Base-by-base conservation (phyloP, 176 grass and related monocot species). In the Cenchrus fungigraminus region DNA sequence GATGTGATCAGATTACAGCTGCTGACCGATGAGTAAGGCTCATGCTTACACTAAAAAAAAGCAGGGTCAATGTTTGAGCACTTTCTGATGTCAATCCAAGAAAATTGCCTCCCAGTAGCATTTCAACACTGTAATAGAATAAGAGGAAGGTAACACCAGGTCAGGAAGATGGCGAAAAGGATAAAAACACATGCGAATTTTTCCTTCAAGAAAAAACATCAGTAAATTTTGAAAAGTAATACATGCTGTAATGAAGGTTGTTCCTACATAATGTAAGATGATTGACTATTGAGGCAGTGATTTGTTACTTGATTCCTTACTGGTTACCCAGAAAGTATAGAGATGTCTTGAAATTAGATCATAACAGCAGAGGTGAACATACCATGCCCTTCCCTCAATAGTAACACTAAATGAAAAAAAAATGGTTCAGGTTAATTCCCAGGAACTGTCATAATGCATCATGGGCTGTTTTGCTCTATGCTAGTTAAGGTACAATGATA, bases 91-190 rank as follows among this genome's bases (percentile, higher is more conserved):
- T 20, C 61, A 77, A 68, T 57, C 8, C 6, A 51, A 29, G 51
- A 45, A 56, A 53, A 54, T 56, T 14, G 3, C 10, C 47, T 77
- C 16, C 37, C 46, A 73, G 14, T 55, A 74, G 58, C 34, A 47
- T 74, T 55, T 66, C 32, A 32, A 14, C 68, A 74, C 47, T 74
- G 69, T 15, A 65, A 29, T 47, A 12, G 22, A 74, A 65, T 3
- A 43, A 80, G 29, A 37, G 55, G 17, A 43, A 63, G 44, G 14
- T 53, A 79, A 64, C 72, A 79, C 16, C 42, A 86, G 47, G 52
- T 73, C 31, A 79, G 29, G 2, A 50, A 62, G 66, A 28, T 77
- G 50, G 6, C 25, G 1, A 56, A 55, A 84, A n/a, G n/a, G 46
- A 43, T 32, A 32, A 49, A 37, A 66, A 76, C n/a, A 52, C 70